These are phyloP conservation scores for Yarrowia osloensis DNA, from an alignment of 805 yeast species.

Conservation along the genomic window DNA sequence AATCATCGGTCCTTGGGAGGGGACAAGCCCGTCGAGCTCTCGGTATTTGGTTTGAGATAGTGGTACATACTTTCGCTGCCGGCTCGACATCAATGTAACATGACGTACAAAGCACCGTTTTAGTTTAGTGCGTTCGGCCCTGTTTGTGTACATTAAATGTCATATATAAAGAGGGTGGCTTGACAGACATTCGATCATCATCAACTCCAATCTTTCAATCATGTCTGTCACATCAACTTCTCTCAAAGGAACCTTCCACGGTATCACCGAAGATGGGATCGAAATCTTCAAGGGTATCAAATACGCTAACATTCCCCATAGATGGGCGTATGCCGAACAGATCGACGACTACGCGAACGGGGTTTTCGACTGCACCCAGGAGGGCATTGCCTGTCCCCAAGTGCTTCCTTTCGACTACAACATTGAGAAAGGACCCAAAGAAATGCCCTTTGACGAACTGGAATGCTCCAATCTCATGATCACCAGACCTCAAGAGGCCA, in stretches of 20 bases:
- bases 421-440: conserved; percentile 1
- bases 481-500: background rate
- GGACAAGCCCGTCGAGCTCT: too few species aligned
- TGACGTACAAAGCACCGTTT: background rate
- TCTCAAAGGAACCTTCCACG: conserved; percentile 9
- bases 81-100: conserved; percentile 1
- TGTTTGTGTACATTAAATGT: background rate
- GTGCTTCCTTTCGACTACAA: background rate
- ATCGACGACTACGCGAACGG: conserved; percentile 7
- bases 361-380: background rate
- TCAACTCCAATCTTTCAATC: background rate
- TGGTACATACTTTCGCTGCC: too few species aligned
- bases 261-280: background rate
- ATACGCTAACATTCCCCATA: conserved; percentile 1
- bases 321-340: conserved; percentile 13
- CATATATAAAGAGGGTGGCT: background rate
- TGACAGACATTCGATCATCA: background rate
- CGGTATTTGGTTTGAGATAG: too few species aligned
- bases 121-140: background rate
- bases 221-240: background rate
- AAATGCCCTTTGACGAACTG: background rate
- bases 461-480: conserved; percentile 13
- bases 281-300: conserved; percentile 6
- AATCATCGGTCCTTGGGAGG: too few species aligned
- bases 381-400: background rate